Percentiles rank a stretch among this genome's conserved stretches.
phyloP scores from a whole-genome alignment of 2,329 filamentous ascomycete genomes.

The Colletotrichum sp. region DNA sequence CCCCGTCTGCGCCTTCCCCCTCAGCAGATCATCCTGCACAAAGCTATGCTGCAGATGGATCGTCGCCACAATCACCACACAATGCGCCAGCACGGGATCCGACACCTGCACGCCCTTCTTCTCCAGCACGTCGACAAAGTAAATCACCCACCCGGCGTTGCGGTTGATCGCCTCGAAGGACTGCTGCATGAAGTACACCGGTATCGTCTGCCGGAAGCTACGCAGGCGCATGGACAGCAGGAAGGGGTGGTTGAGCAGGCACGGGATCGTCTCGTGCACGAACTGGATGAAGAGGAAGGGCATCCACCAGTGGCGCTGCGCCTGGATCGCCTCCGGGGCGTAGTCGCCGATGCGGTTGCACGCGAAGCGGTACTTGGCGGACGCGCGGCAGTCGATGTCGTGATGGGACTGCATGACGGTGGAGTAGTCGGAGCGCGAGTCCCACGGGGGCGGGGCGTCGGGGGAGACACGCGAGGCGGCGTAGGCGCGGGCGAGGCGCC shows the following conservation, averaged over 20 bases:
- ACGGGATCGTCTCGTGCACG: constrained; percentile 57
- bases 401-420: constrained; percentile 54
- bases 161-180: constrained; percentile 56
- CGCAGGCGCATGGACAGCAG: constrained; percentile 55
- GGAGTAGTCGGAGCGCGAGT: constrained; percentile 56
- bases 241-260: constrained; percentile 59
- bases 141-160: constrained; percentile 58
- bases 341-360: constrained; percentile 50
- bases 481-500: constrained; percentile 51
- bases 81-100: constrained; percentile 40
- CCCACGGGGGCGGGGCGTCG: constrained; percentile 45
- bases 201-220: constrained; percentile 56
- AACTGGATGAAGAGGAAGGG: constrained; percentile 59
- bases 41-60: constrained; percentile 60
- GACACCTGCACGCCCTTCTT: constrained; percentile 46
- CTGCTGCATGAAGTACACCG: constrained; percentile 59
- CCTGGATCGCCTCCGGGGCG: constrained; percentile 43
- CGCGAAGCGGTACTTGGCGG: constrained; percentile 54
- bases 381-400: constrained; percentile 56
- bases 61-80: constrained; percentile 56
- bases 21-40: constrained; percentile 31
- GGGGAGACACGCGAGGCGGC: constrained; percentile 49
- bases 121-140: constrained; percentile 53
- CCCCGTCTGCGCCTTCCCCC: constrained; percentile 27
- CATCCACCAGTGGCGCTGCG: constrained; percentile 55